Percentiles rank a stretch among this genome's conserved stretches.
phyloP scores from a whole-genome alignment of 1,284 basidiomycete genomes.

The Tilletia caries region DNA sequence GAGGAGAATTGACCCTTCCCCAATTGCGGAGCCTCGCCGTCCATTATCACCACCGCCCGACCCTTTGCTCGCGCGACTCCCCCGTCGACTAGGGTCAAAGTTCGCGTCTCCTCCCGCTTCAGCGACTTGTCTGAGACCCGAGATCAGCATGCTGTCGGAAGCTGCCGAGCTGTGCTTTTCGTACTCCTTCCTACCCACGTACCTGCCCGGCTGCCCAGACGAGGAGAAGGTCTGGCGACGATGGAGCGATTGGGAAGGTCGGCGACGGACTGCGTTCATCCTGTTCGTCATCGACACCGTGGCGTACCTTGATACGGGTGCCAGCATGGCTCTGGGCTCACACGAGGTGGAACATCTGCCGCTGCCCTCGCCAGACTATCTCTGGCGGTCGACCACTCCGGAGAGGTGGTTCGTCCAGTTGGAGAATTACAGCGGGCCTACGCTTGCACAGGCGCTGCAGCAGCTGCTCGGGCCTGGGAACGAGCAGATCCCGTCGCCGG shows the following conservation, averaged over 20 bases:
- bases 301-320: constrained; percentile 34
- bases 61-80: too few species aligned
- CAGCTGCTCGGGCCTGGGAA: constrained; percentile 27
- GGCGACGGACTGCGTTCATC: constrained; percentile 35
- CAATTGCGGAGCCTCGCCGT: too few species aligned
- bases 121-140: too few species aligned
- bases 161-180: constrained; percentile 30
- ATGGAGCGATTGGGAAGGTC: constrained; percentile 42
- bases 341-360: constrained; percentile 39
- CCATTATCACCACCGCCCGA: too few species aligned
- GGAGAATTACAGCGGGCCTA: constrained; percentile 25
- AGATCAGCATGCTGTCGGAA: constrained; percentile 22
- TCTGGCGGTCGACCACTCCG: constrained; percentile 37
- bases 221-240: constrained; percentile 38
- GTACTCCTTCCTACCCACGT: constrained; percentile 29
- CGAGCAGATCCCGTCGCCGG: constrained; percentile 13
- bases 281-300: constrained; percentile 41
- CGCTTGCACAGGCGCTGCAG: constrained; percentile 35
- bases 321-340: constrained; percentile 27
- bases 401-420: constrained; percentile 28
- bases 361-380: constrained; percentile 34
- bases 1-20: too few species aligned
- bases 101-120: too few species aligned
- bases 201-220: constrained; percentile 25
- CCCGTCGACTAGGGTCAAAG: too few species aligned